Evolutionary conservation across 2,329 filamentous ascomycete genomes (phyloP), one percentile per base, ranked within the genome.

Genomic region (Aspergillus sp.): DNA sequence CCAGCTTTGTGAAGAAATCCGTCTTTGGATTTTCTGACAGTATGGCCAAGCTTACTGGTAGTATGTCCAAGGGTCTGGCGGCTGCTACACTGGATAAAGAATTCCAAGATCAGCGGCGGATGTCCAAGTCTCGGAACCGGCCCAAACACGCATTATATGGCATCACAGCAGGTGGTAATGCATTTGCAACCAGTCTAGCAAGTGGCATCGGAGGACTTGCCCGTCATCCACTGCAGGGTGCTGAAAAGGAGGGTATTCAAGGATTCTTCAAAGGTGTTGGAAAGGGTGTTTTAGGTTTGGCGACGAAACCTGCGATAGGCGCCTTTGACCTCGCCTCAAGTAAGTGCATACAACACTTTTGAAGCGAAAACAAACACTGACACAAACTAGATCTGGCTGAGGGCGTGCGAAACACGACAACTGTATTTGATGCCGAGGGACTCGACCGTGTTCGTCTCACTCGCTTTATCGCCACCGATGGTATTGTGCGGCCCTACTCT

Each of bases 251-350:
- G 78, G 95, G 95, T 15, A 89, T 93, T 0, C 83, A 92, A 4
- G 95, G 95, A 0, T 99, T 99, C 79, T 91, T 99, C 79, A 99
- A 99, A 80, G 95, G 95, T 58, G 91, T 99, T 39, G 95, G 95
- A 58, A 99, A 98, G 79, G 95, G 95, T 19, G 84, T 98, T 19
- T 84, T 98, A 1, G 95, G 95, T 12, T 82, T 98, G n/a, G 92
- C 93, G 1, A 99, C 95, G 9, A 99, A 99, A 77, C 94, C 96
- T 2, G 92, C 94, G 6, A 96, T 99, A 60, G 95, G 96, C 58
- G 92, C 97, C 21, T 92, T 99, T 66, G 95, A 99, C 78, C 89
- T 99, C 71, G 95, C 96, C 0, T 97, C 92, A 72, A 98, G 78
- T 81, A 73, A 62, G 74, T 70, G n/a, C 13, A 30, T 25, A 36